Conservation (phyloP, 495 filamentous ascomycete genomes). For the Trichoderma asperelloides region DNA sequence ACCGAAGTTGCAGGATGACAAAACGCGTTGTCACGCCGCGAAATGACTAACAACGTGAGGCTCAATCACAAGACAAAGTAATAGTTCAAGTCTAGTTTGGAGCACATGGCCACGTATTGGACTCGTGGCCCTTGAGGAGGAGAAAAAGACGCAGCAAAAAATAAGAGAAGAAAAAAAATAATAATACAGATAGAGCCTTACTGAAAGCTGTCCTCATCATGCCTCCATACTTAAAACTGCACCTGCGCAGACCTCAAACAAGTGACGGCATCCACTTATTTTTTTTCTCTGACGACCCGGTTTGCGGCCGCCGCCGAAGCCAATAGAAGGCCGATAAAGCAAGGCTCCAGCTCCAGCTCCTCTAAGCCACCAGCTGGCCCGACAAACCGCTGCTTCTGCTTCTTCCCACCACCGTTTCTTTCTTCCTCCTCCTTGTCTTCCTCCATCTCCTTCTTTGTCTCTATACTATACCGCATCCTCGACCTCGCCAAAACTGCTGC, state of each 20-base stretch:
- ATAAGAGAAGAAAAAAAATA: no score
- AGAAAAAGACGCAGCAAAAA: no score
- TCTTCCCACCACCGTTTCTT: not conserved
- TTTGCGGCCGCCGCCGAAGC: not conserved
- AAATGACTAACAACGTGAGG: no score
- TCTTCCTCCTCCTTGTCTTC: not conserved
- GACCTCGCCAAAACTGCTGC: not conserved
- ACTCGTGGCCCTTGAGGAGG: no score
- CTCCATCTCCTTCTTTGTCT: not conserved
- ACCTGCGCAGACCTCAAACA: not conserved
- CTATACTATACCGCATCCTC: not conserved
- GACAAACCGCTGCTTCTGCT: not conserved
- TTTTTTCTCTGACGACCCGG: not conserved
- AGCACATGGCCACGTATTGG: no score
- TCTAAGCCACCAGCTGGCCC: not conserved
- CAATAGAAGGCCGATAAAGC: not conserved
- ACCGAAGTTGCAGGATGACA: no score
- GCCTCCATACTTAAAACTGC: not conserved
- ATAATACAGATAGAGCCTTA: not conserved
- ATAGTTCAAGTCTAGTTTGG: no score
- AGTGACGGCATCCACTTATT: constrained; percentile 7
- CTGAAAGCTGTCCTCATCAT: not conserved
- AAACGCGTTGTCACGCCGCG: no score
- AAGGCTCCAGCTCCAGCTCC: not conserved
- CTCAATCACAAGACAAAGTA: no score